Percentiles rank a stretch among this genome's conserved stretches.
Evolutionary conservation across 768 basidiomycete genomes (phyloP).

Genomic region (Lactarius sp.): DNA sequence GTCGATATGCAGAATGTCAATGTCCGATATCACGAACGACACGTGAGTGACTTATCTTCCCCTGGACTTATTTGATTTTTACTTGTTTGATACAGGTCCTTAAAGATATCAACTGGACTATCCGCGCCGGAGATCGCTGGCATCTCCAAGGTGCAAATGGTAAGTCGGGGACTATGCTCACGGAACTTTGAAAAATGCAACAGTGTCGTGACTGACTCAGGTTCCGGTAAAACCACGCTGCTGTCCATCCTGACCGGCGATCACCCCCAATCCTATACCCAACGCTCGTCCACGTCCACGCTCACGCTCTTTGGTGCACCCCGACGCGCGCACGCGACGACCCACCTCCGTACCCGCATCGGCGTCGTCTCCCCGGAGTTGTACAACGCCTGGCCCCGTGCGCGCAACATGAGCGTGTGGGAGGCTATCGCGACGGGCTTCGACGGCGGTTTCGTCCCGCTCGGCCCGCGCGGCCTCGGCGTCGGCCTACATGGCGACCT

Average conservation of each 20-base stretch:
- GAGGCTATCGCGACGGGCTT: slow-evolving; percentile 88
- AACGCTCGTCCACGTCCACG: slow-evolving; percentile 38
- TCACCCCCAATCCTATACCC: slow-evolving; percentile 91
- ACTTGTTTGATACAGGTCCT: slow-evolving; percentile 51
- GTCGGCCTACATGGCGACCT: slow-evolving; percentile 36
- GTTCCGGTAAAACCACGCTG: slow-evolving; percentile 94
- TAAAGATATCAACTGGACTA: slow-evolving; percentile 73
- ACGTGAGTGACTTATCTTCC: slow-evolving; percentile 7
- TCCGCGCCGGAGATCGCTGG: slow-evolving; percentile 81
- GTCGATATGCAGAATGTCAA: slow-evolving; percentile 62
- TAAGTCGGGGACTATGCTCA: slow-evolving; percentile 29
- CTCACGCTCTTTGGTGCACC: slow-evolving; percentile 58
- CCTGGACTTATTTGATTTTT: neutral
- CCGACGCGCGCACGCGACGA: slow-evolving; percentile 62
- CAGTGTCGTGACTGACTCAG: slow-evolving; percentile 34
- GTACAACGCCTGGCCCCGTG: slow-evolving; percentile 83
- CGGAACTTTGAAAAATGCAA: neutral
- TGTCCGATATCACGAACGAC: slow-evolving; percentile 59
- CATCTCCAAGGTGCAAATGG: slow-evolving; percentile 89
- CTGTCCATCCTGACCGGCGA: slow-evolving; percentile 88
- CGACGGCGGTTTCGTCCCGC: slow-evolving; percentile 71
- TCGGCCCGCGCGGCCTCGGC: slow-evolving; percentile 42
- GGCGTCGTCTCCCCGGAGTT: slow-evolving; percentile 88
- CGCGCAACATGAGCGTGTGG: slow-evolving; percentile 60
- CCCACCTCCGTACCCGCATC: slow-evolving; percentile 57